Conservation (phyloP, 108 stramenopile species). For the Conticribra weissflogii region DNA sequence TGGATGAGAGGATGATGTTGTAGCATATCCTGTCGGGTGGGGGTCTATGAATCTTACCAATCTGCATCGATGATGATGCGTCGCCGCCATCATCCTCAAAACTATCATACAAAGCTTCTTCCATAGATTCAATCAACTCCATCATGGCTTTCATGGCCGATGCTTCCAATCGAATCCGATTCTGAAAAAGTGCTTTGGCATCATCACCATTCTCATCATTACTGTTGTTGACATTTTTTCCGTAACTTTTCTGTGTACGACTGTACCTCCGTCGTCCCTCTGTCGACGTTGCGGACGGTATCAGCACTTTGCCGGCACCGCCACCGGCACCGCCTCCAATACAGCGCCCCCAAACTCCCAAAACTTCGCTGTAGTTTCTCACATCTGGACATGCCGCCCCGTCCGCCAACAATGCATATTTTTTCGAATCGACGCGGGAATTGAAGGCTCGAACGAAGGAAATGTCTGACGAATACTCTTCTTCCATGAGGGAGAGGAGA, state of each 20-base stretch:
- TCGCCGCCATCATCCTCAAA: not conserved
- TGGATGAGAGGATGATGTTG: slow-evolving; percentile 39
- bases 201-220: not conserved
- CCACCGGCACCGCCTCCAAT: slow-evolving; percentile 23
- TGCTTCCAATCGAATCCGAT: slow-evolving; percentile 29
- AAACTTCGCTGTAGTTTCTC: slow-evolving; percentile 41
- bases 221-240: too few relatives aligned
- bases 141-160: slow-evolving; percentile 38
- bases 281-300: too few relatives aligned
- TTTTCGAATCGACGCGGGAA: slow-evolving; percentile 14
- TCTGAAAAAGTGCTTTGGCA: slow-evolving; percentile 20
- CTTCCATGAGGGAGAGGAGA: slow-evolving; percentile 28
- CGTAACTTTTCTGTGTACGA: too few relatives aligned
- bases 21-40: slow-evolving; percentile 42
- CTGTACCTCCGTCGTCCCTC: too few relatives aligned
- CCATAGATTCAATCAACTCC: slow-evolving; percentile 50
- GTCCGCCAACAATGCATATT: slow-evolving; percentile 13
- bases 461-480: slow-evolving; percentile 18
- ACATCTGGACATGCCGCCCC: slow-evolving; percentile 34
- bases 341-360: slow-evolving; percentile 31
- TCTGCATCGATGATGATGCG: too few relatives aligned
- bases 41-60: slow-evolving; percentile 28
- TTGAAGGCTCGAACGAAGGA: slow-evolving; percentile 33
- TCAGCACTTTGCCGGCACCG: too few relatives aligned
- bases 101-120: slow-evolving; percentile 35